Percentiles rank a stretch among this genome's conserved stretches.
These are phyloP conservation scores for Aquilaria yunnanensis DNA, from an alignment of 345 rosid genomes.

Conservation along the genomic window DNA sequence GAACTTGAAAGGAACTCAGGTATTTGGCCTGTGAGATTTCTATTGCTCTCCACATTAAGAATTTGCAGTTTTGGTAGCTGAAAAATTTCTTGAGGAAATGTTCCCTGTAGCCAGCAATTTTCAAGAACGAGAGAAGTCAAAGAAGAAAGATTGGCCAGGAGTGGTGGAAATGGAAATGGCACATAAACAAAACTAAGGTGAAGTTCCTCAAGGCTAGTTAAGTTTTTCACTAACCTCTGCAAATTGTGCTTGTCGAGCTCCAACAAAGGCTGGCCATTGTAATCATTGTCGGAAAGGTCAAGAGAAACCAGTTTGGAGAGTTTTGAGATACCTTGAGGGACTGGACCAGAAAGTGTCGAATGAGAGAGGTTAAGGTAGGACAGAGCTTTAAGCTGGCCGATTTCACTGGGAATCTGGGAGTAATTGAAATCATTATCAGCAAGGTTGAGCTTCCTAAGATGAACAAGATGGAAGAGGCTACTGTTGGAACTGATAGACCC, in stretches of 20 bases:
- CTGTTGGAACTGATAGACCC: conserved; percentile 12
- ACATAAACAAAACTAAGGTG: neutral
- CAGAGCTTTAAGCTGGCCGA: conserved; percentile 7
- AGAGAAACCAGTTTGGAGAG: neutral
- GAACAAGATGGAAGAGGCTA: conserved; percentile 19
- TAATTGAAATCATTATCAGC: conserved; percentile 13
- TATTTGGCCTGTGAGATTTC: conserved; percentile 2
- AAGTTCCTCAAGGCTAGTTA: neutral
- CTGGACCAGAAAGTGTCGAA: conserved; percentile 9
- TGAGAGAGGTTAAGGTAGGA: conserved; percentile 8
- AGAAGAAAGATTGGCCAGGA: neutral
- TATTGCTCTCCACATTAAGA: neutral
- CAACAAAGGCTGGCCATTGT: no score
- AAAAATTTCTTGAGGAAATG: conserved; percentile 2
- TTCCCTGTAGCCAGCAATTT: conserved; percentile 5
- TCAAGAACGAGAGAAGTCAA: conserved; percentile 4
- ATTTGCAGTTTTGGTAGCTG: neutral
- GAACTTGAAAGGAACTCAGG: conserved; percentile 7
- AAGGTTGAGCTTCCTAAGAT: conserved; percentile 14
- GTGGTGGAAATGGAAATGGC: neutral
- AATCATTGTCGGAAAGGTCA: no score
- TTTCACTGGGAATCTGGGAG: conserved; percentile 8
- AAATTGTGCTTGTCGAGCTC: no score
- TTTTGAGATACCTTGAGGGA: conserved; percentile 1
- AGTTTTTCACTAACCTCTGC: neutral